These are phyloP conservation scores for Lojkania enalia DNA, from an alignment of 2,329 filamentous ascomycete genomes.

Conservation along the genomic window DNA sequence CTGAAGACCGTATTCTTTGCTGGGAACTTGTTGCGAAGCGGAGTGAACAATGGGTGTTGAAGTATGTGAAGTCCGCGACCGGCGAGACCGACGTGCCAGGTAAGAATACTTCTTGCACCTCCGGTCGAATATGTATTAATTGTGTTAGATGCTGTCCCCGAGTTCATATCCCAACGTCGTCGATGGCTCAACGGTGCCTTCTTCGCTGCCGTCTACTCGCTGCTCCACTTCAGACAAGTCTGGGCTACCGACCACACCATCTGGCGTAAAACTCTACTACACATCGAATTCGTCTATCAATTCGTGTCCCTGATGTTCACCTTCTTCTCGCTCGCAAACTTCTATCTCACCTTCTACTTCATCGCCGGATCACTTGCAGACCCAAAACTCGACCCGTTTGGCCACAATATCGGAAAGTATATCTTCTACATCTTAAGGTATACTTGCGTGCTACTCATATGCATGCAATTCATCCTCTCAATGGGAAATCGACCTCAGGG, in stretches of 20 bases:
- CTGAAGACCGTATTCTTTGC: constrained; percentile 86
- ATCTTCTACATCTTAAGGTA: constrained; percentile 90
- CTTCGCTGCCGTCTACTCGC: constrained; percentile 96
- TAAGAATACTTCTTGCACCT: too few species aligned
- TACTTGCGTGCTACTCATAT: constrained; percentile 81
- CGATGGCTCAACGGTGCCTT: constrained; percentile 99
- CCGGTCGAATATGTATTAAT: too few species aligned
- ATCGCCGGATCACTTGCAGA: constrained; percentile 89
- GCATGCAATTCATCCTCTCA: constrained; percentile 92
- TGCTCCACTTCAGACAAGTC: constrained; percentile 92
- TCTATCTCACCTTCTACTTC: constrained; percentile 99
- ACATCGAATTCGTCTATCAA: constrained; percentile 95
- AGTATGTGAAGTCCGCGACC: constrained; percentile 95
- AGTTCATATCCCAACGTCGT: constrained; percentile 95
- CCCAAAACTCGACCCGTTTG: constrained; percentile 81
- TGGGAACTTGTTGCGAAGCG: constrained; percentile 97
- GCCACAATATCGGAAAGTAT: constrained; percentile 78
- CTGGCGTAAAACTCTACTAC: constrained; percentile 83
- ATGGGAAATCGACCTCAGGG: constrained; percentile 97
- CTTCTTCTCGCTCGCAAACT: constrained; percentile 97
- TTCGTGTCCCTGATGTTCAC: constrained; percentile 92
- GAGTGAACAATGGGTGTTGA: constrained; percentile 93
- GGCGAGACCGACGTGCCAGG: constrained; percentile 97
- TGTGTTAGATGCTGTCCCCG: constrained; percentile 76
- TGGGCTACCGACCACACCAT: constrained; percentile 92